Evolutionary conservation across 2,329 filamentous ascomycete species (phyloP).

Genomic region (Colletotrichum musae): DNA sequence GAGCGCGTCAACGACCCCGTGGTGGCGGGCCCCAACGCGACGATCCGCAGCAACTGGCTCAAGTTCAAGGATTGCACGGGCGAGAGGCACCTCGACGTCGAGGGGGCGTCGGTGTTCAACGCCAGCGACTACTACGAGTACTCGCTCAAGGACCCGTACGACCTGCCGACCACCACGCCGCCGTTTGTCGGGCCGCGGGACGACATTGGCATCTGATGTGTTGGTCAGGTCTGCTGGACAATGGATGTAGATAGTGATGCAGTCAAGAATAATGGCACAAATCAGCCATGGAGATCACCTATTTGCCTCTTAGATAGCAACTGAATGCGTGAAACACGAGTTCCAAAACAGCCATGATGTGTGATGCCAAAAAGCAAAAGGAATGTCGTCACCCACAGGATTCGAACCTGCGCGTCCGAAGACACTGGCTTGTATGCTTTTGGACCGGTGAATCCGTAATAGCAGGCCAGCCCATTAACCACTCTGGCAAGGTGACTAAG

Average conservation of each 20-base stretch:
- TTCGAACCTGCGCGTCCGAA: constrained; percentile 42
- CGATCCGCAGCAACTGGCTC: constrained; percentile 20
- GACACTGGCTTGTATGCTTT: constrained; percentile 30
- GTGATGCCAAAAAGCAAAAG: not conserved
- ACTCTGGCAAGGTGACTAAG: constrained; percentile 40
- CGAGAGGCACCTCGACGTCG: constrained; percentile 16
- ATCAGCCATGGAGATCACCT: too few species aligned
- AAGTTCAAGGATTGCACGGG: constrained; percentile 22
- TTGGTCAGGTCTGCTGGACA: too few species aligned
- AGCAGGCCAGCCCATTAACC: constrained; percentile 42
- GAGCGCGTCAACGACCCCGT: constrained; percentile 58
- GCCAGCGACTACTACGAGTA: constrained; percentile 6
- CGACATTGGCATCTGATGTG: constrained; percentile 20
- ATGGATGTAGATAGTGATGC: too few species aligned
- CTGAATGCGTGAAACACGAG: too few species aligned
- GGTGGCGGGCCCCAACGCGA: constrained; percentile 29
- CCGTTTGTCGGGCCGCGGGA: not conserved
- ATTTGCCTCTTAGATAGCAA: too few species aligned
- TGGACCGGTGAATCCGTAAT: constrained; percentile 1
- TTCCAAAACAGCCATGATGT: not conserved
- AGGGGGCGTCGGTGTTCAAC: constrained; percentile 18
- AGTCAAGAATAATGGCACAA: too few species aligned
- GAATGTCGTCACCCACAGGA: constrained; percentile 36
- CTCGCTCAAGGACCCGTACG: constrained; percentile 10
- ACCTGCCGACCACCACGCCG: constrained; percentile 9